Evolutionary conservation across 305 asterid genomes (phyloP), one percentile per base, ranked within the genome.

Genomic region (Rubia peregrina): DNA sequence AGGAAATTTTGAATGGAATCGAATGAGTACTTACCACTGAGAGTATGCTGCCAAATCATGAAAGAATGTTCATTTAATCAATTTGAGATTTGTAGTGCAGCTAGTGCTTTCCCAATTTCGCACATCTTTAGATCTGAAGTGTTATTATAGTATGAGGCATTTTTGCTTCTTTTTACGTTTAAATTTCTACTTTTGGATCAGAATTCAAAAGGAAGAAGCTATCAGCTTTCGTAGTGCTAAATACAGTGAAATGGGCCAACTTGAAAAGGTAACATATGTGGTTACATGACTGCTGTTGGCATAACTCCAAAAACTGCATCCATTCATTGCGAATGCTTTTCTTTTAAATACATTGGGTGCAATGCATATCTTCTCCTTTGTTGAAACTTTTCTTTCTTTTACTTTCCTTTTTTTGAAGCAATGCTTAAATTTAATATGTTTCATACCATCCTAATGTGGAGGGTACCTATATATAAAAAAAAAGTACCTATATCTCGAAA

Each of bases 151-250:
- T 64, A 67, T 60, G 56, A 41, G 49, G 67, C 36, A 61, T 65
- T 62, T 61, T 56, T 12, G 36, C 71, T 36, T 53, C 71, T 69
- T 59, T 78, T 80, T 48, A 73, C 22, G 16, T 49, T 55, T 69
- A 72, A 3, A 9, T 69, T 77, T 78, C 43, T 60, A 73, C 76
- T 48, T 55, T 81, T 72, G 65, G 71, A 69, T 73, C 85, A 91
- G 97, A 80, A 21, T 66, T 66, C 98, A 92, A 77, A 90, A 84
- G 79, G 91, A 87, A 77, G 96, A 88, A 78, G 95, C 96, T 75
- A 89, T 87, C 75, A 80, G 79, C 73, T 88, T 84, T 74, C 94
- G 95, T n/a, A 68, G 80, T 51, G 36, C 84, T 77, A 92, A 87
- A 83, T 77, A 88, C 65, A 73, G 81, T 68, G 96, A 92, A 80